Conservation (phyloP, 2,329 filamentous ascomycete species). For the Talaromyces marneffei region DNA sequence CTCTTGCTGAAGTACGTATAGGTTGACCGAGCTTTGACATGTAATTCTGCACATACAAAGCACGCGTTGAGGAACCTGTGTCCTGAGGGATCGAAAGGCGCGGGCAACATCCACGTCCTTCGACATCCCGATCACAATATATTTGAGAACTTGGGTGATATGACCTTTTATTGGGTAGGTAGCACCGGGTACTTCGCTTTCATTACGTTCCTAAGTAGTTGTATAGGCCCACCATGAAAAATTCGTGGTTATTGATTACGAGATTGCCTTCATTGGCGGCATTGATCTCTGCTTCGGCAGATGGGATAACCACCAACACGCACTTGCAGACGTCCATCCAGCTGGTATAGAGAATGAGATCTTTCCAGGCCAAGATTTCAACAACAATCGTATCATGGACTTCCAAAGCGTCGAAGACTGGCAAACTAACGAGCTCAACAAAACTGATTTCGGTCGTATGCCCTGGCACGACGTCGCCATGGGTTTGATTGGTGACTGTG, state of each 20-base stretch:
- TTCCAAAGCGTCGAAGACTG: constrained; percentile 87
- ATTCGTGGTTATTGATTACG: constrained; percentile 90
- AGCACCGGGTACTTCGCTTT: not conserved
- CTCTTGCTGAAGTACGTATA: constrained; percentile 11
- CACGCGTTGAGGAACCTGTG: constrained; percentile 74
- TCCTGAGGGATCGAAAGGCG: constrained; percentile 66
- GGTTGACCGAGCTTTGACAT: constrained; percentile 72
- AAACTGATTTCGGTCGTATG: constrained; percentile 89
- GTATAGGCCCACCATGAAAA: constrained; percentile 83
- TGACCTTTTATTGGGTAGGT: constrained; percentile 83
- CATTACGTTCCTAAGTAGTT: not conserved
- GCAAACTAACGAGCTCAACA: constrained; percentile 88
- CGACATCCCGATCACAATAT: constrained; percentile 77
- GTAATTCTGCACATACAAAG: constrained; percentile 90
- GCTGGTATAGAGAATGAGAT: constrained; percentile 74
- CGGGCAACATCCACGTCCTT: constrained; percentile 14
- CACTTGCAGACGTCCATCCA: constrained; percentile 80
- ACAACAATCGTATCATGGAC: constrained; percentile 95
- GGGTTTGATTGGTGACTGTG: constrained; percentile 80
- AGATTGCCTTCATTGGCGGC: constrained; percentile 85
- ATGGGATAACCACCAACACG: constrained; percentile 84
- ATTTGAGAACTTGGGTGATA: constrained; percentile 63
- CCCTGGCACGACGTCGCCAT: constrained; percentile 61
- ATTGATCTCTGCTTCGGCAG: constrained; percentile 92
- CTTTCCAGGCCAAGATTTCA: constrained; percentile 95